A percentile compares a stretch with the other conserved stretches of the same genome.
These are phyloP conservation scores for Moesziomyces sp. DNA, from an alignment of 1,284 basidiomycete species.

Conservation along the genomic window DNA sequence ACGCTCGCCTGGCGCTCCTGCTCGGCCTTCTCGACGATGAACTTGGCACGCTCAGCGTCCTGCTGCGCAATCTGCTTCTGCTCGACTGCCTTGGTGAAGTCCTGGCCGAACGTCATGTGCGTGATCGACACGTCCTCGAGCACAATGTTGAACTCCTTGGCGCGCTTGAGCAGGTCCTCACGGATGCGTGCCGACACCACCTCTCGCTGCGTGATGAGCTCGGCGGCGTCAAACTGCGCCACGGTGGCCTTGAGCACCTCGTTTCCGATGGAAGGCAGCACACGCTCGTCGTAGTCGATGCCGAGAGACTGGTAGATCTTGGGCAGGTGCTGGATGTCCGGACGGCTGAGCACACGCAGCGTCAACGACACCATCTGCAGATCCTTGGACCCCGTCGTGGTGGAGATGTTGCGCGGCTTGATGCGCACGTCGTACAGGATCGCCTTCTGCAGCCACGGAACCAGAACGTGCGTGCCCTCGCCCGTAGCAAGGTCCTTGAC, in stretches of 20 bases:
- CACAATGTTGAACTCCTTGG: constrained; percentile 94
- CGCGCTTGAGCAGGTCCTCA: constrained; percentile 89
- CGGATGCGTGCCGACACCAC: constrained; percentile 89
- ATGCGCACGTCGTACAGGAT: constrained; percentile 98
- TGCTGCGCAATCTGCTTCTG: constrained; percentile 97
- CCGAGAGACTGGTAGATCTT: constrained; percentile 96
- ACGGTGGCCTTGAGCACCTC: constrained; percentile 96
- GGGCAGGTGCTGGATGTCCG: constrained; percentile 86
- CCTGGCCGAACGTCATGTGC: constrained; percentile 73
- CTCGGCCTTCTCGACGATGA: constrained; percentile 94
- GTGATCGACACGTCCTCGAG: constrained; percentile 96
- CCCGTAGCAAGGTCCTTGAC: constrained; percentile 71
- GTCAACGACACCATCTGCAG: constrained; percentile 95
- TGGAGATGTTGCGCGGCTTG: constrained; percentile 93
- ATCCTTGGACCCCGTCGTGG: constrained; percentile 93
- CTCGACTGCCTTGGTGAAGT: constrained; percentile 85
- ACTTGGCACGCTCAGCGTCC: constrained; percentile 93
- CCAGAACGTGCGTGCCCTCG: constrained; percentile 94
- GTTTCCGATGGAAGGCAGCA: constrained; percentile 81
- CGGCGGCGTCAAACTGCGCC: constrained; percentile 97
- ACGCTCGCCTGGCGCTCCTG: constrained; percentile 99
- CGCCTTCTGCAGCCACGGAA: constrained; percentile 89
- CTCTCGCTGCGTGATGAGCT: constrained; percentile 80
- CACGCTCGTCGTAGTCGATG: constrained; percentile 96
- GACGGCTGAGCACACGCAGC: constrained; percentile 91